Base-by-base conservation (phyloP, 768 basidiomycete genomes). In the Mycena rebaudengoi region DNA sequence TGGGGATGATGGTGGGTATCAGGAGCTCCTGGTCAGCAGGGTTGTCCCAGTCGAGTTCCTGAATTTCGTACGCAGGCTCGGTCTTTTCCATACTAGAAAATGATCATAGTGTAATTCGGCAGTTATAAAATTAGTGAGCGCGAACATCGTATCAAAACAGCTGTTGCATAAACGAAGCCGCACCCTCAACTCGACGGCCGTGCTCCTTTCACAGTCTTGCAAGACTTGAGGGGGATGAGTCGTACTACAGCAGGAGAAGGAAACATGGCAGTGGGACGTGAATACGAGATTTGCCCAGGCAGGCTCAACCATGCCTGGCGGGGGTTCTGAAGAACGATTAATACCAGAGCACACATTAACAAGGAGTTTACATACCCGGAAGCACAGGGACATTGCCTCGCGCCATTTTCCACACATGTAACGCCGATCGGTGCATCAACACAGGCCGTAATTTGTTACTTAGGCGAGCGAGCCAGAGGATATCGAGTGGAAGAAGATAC, bases 281-380 rank as follows among this genome's bases (percentile, higher is more conserved):
- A 85, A 88, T 13, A 76, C 78, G 32, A 88, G 79, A 65, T 85
- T 83, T 7, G 80, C 80, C 74, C 79, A 88, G 29, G 80, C 76
- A 7, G 83, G 82, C 61, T 87, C 85, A 43, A 73, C 78, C 79
- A 88, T 77, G 33, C 77, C 82, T 33, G 75, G 69, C 7, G 86
- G 86, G 50, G 80, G 81, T 37, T 79, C 76, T 1, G 86, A 26
- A 29, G 14, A 7, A 25, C 30, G 7, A 49, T 49, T 12, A 41
- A 21, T 30, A 29, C 16, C 11, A 35, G 7, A 43, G 14, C 16
- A 13, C 43, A 41, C 2, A 1, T n/a, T 16, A 10, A 13, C 18
- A 29, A 14, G 6, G 30, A 28, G 28, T 18, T 30, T 13, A 4
- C 39, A n/a, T 13, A 56, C 43, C 55, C 21, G 45, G 87, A 39